These are phyloP conservation scores for Calocera viscosa DNA, from an alignment of 768 basidiomycete species.

Conservation along the genomic window DNA sequence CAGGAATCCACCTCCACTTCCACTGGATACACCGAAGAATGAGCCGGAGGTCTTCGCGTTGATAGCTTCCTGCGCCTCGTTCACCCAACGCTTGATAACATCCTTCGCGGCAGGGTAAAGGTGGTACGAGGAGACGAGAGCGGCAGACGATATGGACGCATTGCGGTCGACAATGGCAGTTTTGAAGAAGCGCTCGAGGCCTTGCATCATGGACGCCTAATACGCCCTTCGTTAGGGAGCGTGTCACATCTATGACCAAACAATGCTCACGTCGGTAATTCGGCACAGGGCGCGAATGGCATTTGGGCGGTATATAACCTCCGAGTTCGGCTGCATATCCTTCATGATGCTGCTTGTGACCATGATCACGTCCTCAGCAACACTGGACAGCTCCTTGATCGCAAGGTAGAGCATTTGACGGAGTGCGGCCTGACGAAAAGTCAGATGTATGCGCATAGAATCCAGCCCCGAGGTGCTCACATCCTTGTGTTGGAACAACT, in stretches of 20 bases:
- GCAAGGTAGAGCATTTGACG: conserved; percentile 97
- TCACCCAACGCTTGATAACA: conserved; percentile 98
- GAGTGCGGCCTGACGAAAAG: conserved; percentile 58
- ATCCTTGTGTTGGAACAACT: conserved; percentile 98
- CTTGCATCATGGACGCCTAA: conserved; percentile 98
- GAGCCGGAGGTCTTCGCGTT: conserved; percentile 63
- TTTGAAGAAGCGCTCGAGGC: conserved; percentile 98
- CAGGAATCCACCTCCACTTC: conserved; percentile 47
- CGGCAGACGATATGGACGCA: conserved; percentile 88
- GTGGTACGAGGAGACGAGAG: conserved; percentile 94
- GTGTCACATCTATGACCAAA: not conserved
- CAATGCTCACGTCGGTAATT: conserved; percentile 80
- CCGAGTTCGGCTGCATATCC: conserved; percentile 98
- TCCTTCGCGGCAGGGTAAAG: conserved; percentile 87
- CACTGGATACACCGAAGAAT: conserved; percentile 43
- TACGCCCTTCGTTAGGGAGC: conserved; percentile 10
- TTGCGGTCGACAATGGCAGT: conserved; percentile 96
- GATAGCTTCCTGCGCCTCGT: conserved; percentile 94
- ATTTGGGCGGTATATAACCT: conserved; percentile 96
- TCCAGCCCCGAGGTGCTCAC: conserved; percentile 40
- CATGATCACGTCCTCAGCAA: conserved; percentile 99
- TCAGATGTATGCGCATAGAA: not conserved
- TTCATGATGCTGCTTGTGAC: conserved; percentile 99
- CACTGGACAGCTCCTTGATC: conserved; percentile 90
- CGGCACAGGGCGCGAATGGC: conserved; percentile 91